Evolutionary conservation across 1,284 basidiomycete genomes (phyloP), one percentile per base, ranked within the genome.

Genomic region (Cutaneotrichosporon mucoides): DNA sequence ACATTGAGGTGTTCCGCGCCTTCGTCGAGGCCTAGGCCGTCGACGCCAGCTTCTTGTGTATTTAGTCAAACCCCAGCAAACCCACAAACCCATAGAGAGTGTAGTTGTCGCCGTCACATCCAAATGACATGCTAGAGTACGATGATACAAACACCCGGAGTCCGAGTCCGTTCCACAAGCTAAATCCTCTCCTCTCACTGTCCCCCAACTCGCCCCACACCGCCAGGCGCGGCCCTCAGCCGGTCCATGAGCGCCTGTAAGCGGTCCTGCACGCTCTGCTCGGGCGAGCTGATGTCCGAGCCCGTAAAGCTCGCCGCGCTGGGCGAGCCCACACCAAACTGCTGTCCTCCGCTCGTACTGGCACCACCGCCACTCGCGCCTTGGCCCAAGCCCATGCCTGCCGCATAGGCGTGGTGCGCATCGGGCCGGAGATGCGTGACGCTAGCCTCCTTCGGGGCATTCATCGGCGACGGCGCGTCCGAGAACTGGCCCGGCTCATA

Each of bases 1-100:
- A 78, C 7, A 66, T 90, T 16, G 82, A 83, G n/a, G 68, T 87
- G 4, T 91, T 88, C 74, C 81, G 90, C 57, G 90, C 91, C 1
- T 92, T 88, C 73, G 87, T 88, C 5, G 85, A 79, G 68, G 77
- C 69, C 15, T 70, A 59, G n/a, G 3, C 24, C 3, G 24, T 24
- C 6, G 12, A 43, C 6, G 15, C 38, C 38, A 44, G 13, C 12
- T 13, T 44, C 12, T 40, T 9, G 38, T 40, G 38, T 40, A 24
- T 24, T 24, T 24, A 40, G 38, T 40, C 38, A 40, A 40, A 40
- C 38, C 8, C 12, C 38, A 40, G 12, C 38, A 24, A 24, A 24
- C 24, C 24, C 24, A 24, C 24, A 24, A 24, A 24, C 24, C 24
- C 24, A 12, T 40, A 40, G 8, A 40, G 38, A 40, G 12, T 40